Base-by-base conservation (phyloP, 345 rosid genomes). In the Sapria himalayana region DNA sequence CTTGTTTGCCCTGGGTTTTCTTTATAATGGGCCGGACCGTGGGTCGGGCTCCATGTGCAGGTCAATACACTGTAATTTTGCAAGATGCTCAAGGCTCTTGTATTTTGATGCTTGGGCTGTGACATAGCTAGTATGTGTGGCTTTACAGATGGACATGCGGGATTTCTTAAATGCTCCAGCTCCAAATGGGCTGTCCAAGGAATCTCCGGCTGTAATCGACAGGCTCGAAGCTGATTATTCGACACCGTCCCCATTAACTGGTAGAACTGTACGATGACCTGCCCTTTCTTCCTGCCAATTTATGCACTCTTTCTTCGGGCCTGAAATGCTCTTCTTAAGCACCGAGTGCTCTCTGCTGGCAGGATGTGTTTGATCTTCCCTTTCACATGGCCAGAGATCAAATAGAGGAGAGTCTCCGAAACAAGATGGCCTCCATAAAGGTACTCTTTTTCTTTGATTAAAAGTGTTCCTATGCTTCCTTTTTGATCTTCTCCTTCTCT, bases 351-450 rank as follows among this genome's bases (percentile, higher is more conserved):
- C 14, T 27, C 29, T 27, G 33, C 58, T 49, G 43, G 38, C 69
- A 82, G 95, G 98, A 89, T 40, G 77, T 82, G 27, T 82, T 89
- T 47, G 98, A 89, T 57, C 52, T 89, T 56, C 98, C 98, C 31
- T 64, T 74, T 37, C 92, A 63, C 58, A 77, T 89, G 84, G 98
- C 92, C 40, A 69, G 92, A 67, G 79, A 77, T 60, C 93, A 89
- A 65, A 89, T 89, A 54, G 98, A 82, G 68, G 95, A 79, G 60
- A 89, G 79, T 60, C 86, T 82, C 47, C 68, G 95, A 24, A 64
- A 59, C 41, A 89, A 89, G 65, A 79, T 89, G 93, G 69, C 92
- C 52, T 74, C 93, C 32, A 77, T 89, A 48, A 89, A 89, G 74
- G 98, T 81, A 56, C n/a, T 18, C 25, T 25, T 1, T 21, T 24